Conservation (phyloP, 129 eudicot genomes). For the Sambucus nigra region DNA sequence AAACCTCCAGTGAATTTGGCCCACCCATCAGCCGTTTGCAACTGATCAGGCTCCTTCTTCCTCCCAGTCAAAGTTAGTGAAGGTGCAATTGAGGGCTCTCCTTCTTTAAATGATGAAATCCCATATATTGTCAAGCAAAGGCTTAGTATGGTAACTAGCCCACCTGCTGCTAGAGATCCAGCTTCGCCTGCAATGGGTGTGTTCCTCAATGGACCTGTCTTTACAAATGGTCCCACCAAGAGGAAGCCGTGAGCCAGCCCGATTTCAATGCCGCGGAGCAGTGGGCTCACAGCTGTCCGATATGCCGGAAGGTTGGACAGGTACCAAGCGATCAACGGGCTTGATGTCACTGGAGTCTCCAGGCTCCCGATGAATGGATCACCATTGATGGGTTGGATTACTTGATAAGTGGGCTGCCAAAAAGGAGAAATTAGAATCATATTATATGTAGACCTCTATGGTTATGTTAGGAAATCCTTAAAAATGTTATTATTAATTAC, state of each 20-base stretch:
- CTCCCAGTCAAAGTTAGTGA: slow-evolving; percentile 85
- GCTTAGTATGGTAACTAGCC: slow-evolving; percentile 84
- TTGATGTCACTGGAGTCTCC: slow-evolving; percentile 97
- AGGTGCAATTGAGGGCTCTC: slow-evolving; percentile 95
- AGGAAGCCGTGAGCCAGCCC: slow-evolving; percentile 95
- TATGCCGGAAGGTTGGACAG: slow-evolving; percentile 96
- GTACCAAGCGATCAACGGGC: slow-evolving; percentile 96
- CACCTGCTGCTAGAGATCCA: slow-evolving; percentile 88
- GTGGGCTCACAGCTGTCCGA: slow-evolving; percentile 91
- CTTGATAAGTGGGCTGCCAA: slow-evolving; percentile 95
- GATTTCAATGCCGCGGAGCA: slow-evolving; percentile 86
- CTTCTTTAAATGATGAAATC: slow-evolving; percentile 85
- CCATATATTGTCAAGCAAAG: slow-evolving; percentile 94
- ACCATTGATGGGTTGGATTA: slow-evolving; percentile 90
- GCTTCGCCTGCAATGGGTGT: slow-evolving; percentile 80
- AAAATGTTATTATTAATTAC: background rate
- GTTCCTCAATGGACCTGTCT: slow-evolving; percentile 87
- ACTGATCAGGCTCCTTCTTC: slow-evolving; percentile 92
- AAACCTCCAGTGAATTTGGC: slow-evolving; percentile 97
- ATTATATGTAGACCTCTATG: too few relatives aligned
- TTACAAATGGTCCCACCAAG: slow-evolving; percentile 93
- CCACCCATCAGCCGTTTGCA: slow-evolving; percentile 98
- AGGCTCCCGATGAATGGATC: slow-evolving; percentile 99
- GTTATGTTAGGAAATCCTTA: background rate
- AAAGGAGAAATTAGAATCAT: background rate